Evolutionary conservation across 345 rosid species (phyloP).

Genomic region (Turnera subulata): DNA sequence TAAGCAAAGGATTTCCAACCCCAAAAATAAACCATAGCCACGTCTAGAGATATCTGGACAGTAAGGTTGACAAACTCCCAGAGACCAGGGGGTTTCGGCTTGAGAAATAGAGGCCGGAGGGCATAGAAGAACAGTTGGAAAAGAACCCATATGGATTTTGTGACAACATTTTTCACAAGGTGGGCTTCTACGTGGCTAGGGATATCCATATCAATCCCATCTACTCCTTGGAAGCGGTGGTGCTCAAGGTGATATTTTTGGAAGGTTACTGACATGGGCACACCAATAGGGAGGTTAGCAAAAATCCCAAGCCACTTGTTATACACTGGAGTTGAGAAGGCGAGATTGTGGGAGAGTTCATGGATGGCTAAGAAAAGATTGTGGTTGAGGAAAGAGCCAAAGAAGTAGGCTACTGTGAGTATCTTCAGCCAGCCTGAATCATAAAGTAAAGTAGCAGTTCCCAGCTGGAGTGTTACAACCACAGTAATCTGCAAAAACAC

Average conservation of each 20-base stretch:
- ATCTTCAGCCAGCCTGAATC: slow-evolving; percentile 71
- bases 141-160: slow-evolving; percentile 73
- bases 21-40: slow-evolving; percentile 46
- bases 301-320: slow-evolving; percentile 87
- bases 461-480: slow-evolving; percentile 69
- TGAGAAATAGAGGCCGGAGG: slow-evolving; percentile 67
- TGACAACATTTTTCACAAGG: slow-evolving; percentile 45
- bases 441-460: slow-evolving; percentile 55
- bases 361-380: slow-evolving; percentile 91
- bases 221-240: slow-evolving; percentile 86
- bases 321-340: slow-evolving; percentile 70
- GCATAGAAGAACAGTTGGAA: slow-evolving; percentile 91
- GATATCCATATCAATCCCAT: slow-evolving; percentile 76
- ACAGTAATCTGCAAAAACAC: slow-evolving; percentile 47
- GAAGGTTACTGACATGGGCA: slow-evolving; percentile 85
- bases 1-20: slow-evolving; percentile 73
- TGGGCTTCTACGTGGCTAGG: slow-evolving; percentile 66
- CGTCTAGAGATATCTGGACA: slow-evolving; percentile 53
- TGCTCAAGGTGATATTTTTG: slow-evolving; percentile 92
- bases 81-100: slow-evolving; percentile 78
- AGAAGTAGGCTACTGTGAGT: slow-evolving; percentile 59
- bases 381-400: slow-evolving; percentile 86
- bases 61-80: slow-evolving; percentile 70
- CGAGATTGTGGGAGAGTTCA: slow-evolving; percentile 88
- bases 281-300: slow-evolving; percentile 85